A percentile compares a stretch with the other conserved stretches of the same genome.
These are phyloP conservation scores for Aspergillus affinis DNA, from an alignment of 495 filamentous ascomycete species.

Conservation along the genomic window DNA sequence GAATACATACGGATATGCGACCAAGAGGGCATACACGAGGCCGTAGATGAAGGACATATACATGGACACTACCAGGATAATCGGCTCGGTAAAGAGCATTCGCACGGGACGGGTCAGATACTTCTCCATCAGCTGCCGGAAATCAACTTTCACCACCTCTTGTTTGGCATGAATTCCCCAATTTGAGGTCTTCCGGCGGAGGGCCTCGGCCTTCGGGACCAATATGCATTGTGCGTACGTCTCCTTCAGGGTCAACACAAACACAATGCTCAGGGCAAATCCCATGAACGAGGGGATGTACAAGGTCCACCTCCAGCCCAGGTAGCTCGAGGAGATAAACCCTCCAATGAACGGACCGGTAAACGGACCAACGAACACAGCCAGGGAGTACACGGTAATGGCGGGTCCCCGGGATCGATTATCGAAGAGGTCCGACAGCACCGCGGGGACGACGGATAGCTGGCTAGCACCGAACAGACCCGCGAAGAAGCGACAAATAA, in stretches of 20 bases:
- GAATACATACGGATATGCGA: slow-evolving; percentile 46
- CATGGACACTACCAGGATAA: slow-evolving; percentile 44
- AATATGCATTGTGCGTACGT: slow-evolving; percentile 43
- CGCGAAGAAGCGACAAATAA: slow-evolving; percentile 52
- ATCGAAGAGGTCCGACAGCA: slow-evolving; percentile 52
- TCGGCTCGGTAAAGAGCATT: slow-evolving; percentile 46
- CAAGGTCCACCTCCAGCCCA: slow-evolving; percentile 52
- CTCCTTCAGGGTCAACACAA: slow-evolving; percentile 33
- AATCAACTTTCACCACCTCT: slow-evolving; percentile 44
- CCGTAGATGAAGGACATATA: slow-evolving; percentile 51
- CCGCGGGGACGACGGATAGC: slow-evolving; percentile 48
- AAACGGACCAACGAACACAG: slow-evolving; percentile 50
- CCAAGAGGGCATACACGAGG: slow-evolving; percentile 43
- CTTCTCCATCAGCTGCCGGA: slow-evolving; percentile 35
- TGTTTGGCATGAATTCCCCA: slow-evolving; percentile 51
- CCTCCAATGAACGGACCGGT: slow-evolving; percentile 49
- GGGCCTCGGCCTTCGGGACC: slow-evolving; percentile 33
- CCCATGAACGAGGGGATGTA: slow-evolving; percentile 44
- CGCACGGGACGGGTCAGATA: slow-evolving; percentile 45
- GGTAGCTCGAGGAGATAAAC: slow-evolving; percentile 34
- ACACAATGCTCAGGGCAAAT: slow-evolving; percentile 24
- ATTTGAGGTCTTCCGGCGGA: slow-evolving; percentile 42
- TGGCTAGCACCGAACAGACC: slow-evolving; percentile 52
- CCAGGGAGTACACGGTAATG: slow-evolving; percentile 49
- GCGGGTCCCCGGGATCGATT: slow-evolving; percentile 46